Percentiles rank a stretch among this genome's conserved stretches.
Conservation (phyloP, 768 basidiomycete genomes). For the Auricularia sp. region DNA sequence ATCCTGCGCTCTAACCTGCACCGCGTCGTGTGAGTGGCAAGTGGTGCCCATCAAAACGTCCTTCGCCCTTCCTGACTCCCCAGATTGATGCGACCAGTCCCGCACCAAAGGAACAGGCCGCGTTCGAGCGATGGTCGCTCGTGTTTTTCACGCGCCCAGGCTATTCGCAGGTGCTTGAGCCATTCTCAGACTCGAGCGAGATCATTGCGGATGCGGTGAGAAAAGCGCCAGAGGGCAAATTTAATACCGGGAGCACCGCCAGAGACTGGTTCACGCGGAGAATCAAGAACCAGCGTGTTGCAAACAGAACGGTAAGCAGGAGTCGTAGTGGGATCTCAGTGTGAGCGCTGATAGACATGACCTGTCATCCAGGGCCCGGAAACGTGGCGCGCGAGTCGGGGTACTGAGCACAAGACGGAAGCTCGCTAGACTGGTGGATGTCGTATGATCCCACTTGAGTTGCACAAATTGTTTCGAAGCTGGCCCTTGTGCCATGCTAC, state of each 20-base stretch:
- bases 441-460: too few species aligned
- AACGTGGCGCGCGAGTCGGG: constrained; percentile 13
- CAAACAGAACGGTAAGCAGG: constrained; percentile 29
- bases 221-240: constrained; percentile 10
- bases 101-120: constrained; percentile 47
- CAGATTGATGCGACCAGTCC: constrained; percentile 25
- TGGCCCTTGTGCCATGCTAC: too few species aligned
- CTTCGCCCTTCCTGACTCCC: background rate
- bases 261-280: constrained; percentile 33
- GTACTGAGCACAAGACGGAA: constrained; percentile 12
- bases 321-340: background rate
- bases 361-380: constrained; percentile 12
- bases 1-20: constrained; percentile 56
- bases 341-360: background rate
- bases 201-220: constrained; percentile 35
- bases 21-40: constrained; percentile 40
- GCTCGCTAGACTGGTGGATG: background rate
- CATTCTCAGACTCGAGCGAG: constrained; percentile 41
- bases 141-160: constrained; percentile 61
- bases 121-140: constrained; percentile 50
- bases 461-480: too few species aligned
- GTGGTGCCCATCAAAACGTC: background rate
- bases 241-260: constrained; percentile 27
- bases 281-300: constrained; percentile 29
- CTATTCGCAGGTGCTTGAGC: constrained; percentile 38